Conservation (phyloP, 306 rosid species). For the Malus domestica region ASM211411v1 NC_041801.1:14118001-14118500, state of each 20-base stretch:
- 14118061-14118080: no score
- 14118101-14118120: not conserved
- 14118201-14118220: no score
- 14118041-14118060: not conserved
- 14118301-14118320: not conserved
- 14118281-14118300: not conserved
- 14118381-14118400: not conserved
- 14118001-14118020: not conserved
- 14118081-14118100: not conserved
- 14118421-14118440: conserved; percentile 12
- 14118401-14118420: conserved; percentile 40
- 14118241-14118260: no score
- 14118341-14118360: not conserved
- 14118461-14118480: conserved; percentile 62
- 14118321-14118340: not conserved
- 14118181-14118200: not conserved
- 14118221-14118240: no score
- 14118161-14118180: no score
- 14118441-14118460: conserved; percentile 13
- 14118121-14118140: not conserved
- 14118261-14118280: not conserved
- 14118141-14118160: no score
- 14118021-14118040: not conserved
- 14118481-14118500: conserved; percentile 3
- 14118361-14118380: not conserved